These are phyloP conservation scores for Penicillium sp. DNA, from an alignment of 2,329 filamentous ascomycete species.

Conservation along the genomic window DNA sequence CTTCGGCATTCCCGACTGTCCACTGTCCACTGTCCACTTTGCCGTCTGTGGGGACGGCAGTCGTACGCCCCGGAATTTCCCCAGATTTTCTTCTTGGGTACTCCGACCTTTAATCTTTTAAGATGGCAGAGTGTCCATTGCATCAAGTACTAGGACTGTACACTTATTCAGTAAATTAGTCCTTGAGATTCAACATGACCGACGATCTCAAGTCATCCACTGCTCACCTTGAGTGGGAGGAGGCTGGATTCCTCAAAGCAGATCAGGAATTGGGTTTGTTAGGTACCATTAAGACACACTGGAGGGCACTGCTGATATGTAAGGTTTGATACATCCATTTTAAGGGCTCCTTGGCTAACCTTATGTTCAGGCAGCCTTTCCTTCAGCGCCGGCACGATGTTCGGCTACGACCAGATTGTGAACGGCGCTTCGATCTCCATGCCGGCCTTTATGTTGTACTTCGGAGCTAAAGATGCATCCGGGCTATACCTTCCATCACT, in stretches of 20 bases:
- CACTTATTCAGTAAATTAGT: not conserved
- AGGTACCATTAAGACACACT: not conserved
- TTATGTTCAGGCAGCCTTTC: not conserved
- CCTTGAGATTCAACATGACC: not conserved
- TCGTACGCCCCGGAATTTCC: not conserved
- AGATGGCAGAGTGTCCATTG: not conserved
- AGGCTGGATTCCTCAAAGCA: not conserved
- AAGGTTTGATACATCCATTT: not conserved
- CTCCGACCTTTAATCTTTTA: not conserved
- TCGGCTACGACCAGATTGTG: conserved; percentile 10
- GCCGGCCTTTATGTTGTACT: conserved; percentile 11
- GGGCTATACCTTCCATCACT: conserved; percentile 17
- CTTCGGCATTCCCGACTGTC: not conserved
- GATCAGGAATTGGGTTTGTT: not conserved
- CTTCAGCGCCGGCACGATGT: conserved; percentile 2
- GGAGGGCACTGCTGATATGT: not conserved
- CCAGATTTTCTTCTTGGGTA: not conserved
- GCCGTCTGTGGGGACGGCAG: not conserved
- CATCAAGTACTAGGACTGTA: not conserved
- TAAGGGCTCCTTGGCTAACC: not conserved
- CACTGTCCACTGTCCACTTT: not conserved
- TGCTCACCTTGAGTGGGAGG: not conserved
- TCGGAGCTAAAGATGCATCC: conserved; percentile 1
- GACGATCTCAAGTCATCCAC: not conserved
- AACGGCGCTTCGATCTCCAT: conserved; percentile 10